Evolutionary conservation across 1,139 yeast species (phyloP).

Genomic region (Sugiyamaella grinbergsii): DNA sequence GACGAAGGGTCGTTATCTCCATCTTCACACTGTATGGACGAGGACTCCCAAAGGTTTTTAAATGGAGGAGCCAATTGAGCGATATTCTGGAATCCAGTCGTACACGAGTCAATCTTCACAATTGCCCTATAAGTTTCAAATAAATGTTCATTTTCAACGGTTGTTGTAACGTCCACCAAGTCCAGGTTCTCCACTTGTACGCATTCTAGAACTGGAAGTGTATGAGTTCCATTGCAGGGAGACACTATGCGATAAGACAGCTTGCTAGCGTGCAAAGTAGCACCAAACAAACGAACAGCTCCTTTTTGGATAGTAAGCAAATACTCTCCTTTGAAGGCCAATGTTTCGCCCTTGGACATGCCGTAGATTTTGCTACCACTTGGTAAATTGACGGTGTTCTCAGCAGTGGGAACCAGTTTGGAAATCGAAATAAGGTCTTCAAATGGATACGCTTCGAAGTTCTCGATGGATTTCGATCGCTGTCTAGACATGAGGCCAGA

Average conservation of each 20-base stretch:
- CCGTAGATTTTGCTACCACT: constrained; percentile 38
- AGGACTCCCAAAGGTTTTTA: constrained; percentile 41
- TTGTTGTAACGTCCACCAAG: constrained; percentile 32
- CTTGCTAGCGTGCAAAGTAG: constrained; percentile 42
- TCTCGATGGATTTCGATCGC: neutral
- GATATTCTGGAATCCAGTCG: constrained; percentile 52
- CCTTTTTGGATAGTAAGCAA: constrained; percentile 59
- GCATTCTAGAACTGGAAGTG: constrained; percentile 59
- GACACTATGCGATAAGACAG: constrained; percentile 43
- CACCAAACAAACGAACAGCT: constrained; percentile 56
- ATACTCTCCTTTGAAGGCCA: constrained; percentile 64
- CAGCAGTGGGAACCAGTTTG: constrained; percentile 24
- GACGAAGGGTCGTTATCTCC: neutral
- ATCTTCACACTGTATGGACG: neutral
- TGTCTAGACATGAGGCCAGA: constrained; percentile 1
- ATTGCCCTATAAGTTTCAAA: constrained; percentile 49
- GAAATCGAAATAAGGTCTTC: constrained; percentile 23
- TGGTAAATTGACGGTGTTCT: constrained; percentile 23
- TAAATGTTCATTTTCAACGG: constrained; percentile 18
- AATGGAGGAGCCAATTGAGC: constrained; percentile 54
- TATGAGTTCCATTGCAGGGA: constrained; percentile 49
- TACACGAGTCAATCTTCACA: constrained; percentile 41
- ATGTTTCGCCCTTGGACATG: constrained; percentile 40
- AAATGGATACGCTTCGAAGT: neutral
- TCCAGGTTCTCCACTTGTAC: constrained; percentile 47